Evolutionary conservation across 495 filamentous ascomycete species (phyloP).

Genomic region (Neurospora sp.): DNA sequence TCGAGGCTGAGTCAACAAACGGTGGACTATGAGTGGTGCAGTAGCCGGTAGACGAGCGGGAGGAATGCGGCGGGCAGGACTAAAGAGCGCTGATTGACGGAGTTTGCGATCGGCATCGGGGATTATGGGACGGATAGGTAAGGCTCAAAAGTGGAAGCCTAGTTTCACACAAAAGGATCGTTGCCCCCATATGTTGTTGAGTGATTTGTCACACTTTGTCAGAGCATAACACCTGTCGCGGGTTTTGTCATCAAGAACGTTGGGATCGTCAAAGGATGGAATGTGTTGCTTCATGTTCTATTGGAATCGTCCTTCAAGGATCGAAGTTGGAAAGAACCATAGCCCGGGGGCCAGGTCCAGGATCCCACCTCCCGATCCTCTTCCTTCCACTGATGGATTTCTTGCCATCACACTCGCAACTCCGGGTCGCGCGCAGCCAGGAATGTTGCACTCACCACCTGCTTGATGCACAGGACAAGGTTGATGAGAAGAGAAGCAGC

Average conservation of each 20-base stretch:
- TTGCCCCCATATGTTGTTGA: background rate
- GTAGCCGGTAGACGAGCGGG: background rate
- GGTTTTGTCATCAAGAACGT: background rate
- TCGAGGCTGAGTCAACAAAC: background rate
- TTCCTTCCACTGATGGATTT: background rate
- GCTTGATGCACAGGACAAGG: background rate
- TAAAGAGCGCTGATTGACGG: background rate
- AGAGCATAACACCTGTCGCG: background rate
- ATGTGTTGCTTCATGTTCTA: background rate
- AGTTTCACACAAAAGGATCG: background rate
- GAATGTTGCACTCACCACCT: background rate
- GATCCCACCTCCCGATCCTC: background rate
- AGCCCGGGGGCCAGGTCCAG: background rate
- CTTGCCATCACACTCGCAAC: background rate
- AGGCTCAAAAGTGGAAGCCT: background rate
- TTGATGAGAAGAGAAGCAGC: constrained; percentile 2
- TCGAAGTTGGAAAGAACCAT: background rate
- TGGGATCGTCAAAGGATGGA: background rate
- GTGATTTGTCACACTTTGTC: background rate
- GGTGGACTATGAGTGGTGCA: background rate
- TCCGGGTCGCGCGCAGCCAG: background rate
- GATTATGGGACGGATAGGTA: background rate
- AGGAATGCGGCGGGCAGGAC: background rate
- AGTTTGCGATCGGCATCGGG: background rate
- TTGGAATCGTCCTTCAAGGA: background rate